A percentile compares a stretch with the other conserved stretches of the same genome.
Evolutionary conservation across 1,139 yeast genomes (phyloP).

Genomic region (Geotrichum bryndzae): DNA sequence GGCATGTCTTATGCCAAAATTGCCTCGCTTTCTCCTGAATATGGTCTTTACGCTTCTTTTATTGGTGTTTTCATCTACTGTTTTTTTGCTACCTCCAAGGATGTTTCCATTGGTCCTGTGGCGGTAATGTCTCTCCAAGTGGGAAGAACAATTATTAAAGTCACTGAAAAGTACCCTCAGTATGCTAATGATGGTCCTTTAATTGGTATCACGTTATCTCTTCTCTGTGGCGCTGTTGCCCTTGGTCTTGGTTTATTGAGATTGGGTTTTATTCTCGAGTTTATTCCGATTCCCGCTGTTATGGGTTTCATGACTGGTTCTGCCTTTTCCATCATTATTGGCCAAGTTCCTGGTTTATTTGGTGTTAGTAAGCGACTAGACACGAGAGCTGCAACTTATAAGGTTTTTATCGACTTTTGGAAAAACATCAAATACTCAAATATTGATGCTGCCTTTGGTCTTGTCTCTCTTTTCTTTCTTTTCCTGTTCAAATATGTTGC

Average conservation of each 20-base stretch:
- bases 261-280: slow-evolving; percentile 81
- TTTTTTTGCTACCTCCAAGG: slow-evolving; percentile 89
- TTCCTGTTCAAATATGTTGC: slow-evolving; percentile 42
- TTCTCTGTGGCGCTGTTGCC: slow-evolving; percentile 80
- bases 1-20: slow-evolving; percentile 90
- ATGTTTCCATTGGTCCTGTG: slow-evolving; percentile 93
- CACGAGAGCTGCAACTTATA: slow-evolving; percentile 65
- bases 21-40: slow-evolving; percentile 76
- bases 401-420: slow-evolving; percentile 63
- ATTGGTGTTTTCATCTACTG: slow-evolving; percentile 86
- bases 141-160: slow-evolving; percentile 65
- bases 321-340: slow-evolving; percentile 71
- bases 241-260: slow-evolving; percentile 76
- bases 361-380: slow-evolving; percentile 61
- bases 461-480: slow-evolving; percentile 62
- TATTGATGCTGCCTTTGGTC: slow-evolving; percentile 84
- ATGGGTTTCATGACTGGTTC: slow-evolving; percentile 95
- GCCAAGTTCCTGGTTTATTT: slow-evolving; percentile 87
- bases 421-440: slow-evolving; percentile 63
- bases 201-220: slow-evolving; percentile 73
- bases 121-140: slow-evolving; percentile 92
- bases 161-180: slow-evolving; percentile 48
- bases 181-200: slow-evolving; percentile 37
- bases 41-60: slow-evolving; percentile 85
- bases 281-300: slow-evolving; percentile 86